phyloP scores from a whole-genome alignment of 768 basidiomycete species.

The Boletus vermiculosoides region DNA sequence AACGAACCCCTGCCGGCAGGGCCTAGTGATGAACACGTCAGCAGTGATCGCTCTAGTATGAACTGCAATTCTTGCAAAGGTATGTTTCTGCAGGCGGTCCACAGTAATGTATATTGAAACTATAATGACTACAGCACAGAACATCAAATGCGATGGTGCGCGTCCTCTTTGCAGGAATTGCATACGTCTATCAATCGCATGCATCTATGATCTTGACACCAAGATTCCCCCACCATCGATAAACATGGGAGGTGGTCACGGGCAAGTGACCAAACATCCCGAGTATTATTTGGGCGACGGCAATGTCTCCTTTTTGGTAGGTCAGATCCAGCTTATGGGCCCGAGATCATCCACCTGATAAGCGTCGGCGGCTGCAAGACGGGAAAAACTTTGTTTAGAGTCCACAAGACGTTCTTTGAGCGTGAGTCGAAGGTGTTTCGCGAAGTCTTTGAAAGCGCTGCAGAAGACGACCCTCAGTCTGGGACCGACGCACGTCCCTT shows the following conservation, averaged over 20 bases:
- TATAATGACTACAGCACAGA: no score
- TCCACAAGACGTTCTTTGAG: conserved; percentile 59
- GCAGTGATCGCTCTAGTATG: no score
- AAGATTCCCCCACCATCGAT: neutral
- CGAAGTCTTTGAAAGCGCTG: conserved; percentile 32
- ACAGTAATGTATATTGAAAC: no score
- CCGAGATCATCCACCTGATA: conserved; percentile 3
- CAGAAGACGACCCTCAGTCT: conserved; percentile 29
- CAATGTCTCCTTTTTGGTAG: conserved; percentile 14
- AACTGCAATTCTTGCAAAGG: no score
- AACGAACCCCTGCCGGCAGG: neutral
- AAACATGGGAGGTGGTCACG: conserved; percentile 17
- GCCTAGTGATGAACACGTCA: no score
- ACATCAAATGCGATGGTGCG: no score
- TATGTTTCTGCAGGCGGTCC: no score
- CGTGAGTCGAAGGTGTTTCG: conserved; percentile 53
- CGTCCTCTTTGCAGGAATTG: no score
- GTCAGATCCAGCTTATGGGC: neutral
- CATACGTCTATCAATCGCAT: no score
- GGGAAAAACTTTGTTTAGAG: conserved; percentile 46
- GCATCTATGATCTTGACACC: no score
- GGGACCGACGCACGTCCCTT: conserved; percentile 41
- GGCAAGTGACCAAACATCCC: neutral
- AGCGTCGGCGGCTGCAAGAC: conserved; percentile 38
- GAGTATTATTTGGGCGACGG: conserved; percentile 18